Base-by-base conservation (phyloP, 1,284 basidiomycete species). In the Ceratobasidium sp. region DNA sequence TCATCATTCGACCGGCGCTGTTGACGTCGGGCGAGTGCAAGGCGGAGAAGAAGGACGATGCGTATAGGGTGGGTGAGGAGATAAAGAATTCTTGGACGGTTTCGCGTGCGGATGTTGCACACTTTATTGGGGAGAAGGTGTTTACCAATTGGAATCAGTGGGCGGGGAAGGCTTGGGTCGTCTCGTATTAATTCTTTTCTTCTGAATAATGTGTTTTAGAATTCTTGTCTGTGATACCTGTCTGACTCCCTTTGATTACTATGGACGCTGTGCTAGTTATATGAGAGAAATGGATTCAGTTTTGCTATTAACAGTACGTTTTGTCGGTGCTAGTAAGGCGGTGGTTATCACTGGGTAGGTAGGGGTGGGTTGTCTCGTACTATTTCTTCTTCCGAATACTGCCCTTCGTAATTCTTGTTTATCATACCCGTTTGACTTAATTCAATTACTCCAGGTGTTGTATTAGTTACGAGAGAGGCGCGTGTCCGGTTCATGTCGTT, bases 81-180 rank as follows among this genome's bases (percentile, higher is more conserved):
- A 36, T 87, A 0, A 77, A 79, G 0, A 82, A 84, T 1, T 78
- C 78, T 17, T 92, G 86, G 79, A 87, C 85, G n/a, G 81, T 92
- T 9, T 90, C 89, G 48, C 83, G 91, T 78, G 84, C 83, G 78
- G 91, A 92, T 79, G 86, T 89, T 0, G 89, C 86, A 1, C 89
- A 91, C 81, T 92, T 91, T 79, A 79, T 92, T n/a, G 86, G 84
- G 0, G 86, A 90, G 74, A 83, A 82, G 1, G 80, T 86, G 19
- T 47, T 87, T 24, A 81, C 81, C 66, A 79, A 85, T 15, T 91
- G 90, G 90, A 79, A 84, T 9, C 81, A 87, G 60, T 90, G 84
- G 83, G 81, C 84, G 76, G 86, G 86, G 19, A 88, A 87, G 79
- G 78, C 29, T 19, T 47, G 74, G 54, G 69, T 75, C 14, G 29